Evolutionary conservation across 2,329 filamentous ascomycete species (phyloP).

Genomic region (Talaromyces sp.): DNA sequence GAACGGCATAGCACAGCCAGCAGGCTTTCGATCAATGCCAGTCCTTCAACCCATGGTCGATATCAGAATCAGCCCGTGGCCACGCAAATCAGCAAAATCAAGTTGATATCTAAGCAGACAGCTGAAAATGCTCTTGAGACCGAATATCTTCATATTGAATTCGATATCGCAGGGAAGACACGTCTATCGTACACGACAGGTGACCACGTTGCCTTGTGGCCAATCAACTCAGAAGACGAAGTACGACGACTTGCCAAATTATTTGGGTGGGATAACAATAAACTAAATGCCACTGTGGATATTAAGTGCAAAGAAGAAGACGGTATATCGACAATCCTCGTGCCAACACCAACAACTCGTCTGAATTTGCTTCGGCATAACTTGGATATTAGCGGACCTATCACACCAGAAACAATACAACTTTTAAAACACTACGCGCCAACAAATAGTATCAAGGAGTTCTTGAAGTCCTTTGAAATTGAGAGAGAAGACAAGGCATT

Average conservation of each 20-base stretch:
- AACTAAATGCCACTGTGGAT: conserved; percentile 5
- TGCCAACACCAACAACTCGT: background rate
- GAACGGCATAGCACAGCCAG: too few species aligned
- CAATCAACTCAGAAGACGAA: conserved; percentile 35
- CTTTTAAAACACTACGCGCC: background rate
- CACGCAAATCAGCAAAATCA: background rate
- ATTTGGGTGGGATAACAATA: conserved; percentile 15
- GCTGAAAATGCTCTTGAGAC: too few species aligned
- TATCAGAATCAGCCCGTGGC: background rate
- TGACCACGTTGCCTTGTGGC: conserved; percentile 38
- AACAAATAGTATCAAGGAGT: background rate
- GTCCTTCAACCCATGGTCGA: too few species aligned
- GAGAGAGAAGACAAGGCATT: background rate
- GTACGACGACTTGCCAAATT: conserved; percentile 24
- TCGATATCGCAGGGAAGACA: conserved; percentile 30
- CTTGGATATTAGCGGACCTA: background rate
- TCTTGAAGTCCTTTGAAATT: background rate
- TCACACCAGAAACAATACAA: background rate
- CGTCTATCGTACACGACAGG: conserved; percentile 32
- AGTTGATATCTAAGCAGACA: too few species aligned
- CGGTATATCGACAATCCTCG: too few species aligned
- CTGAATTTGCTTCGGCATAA: background rate
- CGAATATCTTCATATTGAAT: conserved; percentile 31
- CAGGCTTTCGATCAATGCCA: too few species aligned
- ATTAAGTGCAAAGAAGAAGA: conserved; percentile 3